Conservation (phyloP, 306 rosid genomes). For the Senna siamea region DNA sequence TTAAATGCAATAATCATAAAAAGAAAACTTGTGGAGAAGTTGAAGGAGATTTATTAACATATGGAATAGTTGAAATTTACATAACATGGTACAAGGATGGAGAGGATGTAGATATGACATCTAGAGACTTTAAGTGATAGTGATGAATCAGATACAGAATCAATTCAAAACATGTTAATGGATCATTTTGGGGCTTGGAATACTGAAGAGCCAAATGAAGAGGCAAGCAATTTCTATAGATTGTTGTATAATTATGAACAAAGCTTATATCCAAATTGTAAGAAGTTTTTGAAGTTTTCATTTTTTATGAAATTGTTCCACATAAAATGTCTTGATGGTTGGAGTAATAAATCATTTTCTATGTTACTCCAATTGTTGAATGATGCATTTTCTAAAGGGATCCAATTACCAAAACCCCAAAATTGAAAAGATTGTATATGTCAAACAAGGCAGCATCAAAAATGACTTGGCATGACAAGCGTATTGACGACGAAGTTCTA, state of each 20-base stretch:
- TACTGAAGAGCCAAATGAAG: constrained; percentile 10
- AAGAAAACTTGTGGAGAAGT: too few relatives aligned
- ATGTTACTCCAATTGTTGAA: constrained; percentile 4
- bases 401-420: not conserved
- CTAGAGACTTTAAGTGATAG: too few relatives aligned
- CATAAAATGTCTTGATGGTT: not conserved
- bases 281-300: not conserved
- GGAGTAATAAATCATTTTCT: not conserved
- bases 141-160: too few relatives aligned
- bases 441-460: not conserved
- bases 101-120: too few relatives aligned
- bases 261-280: not conserved
- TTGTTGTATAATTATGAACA: not conserved
- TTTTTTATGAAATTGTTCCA: not conserved
- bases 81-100: too few relatives aligned
- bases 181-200: too few relatives aligned
- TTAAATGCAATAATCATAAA: too few relatives aligned
- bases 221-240: not conserved
- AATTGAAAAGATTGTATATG: not conserved
- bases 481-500: not conserved
- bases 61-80: too few relatives aligned
- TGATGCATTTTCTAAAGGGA: not conserved
- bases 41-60: too few relatives aligned
- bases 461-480: not conserved
- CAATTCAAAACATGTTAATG: too few relatives aligned